A percentile compares a stretch with the other conserved stretches of the same genome.
These are phyloP conservation scores for Leavenworthia alabamica DNA, from an alignment of 345 rosid genomes.

Conservation along the genomic window DNA sequence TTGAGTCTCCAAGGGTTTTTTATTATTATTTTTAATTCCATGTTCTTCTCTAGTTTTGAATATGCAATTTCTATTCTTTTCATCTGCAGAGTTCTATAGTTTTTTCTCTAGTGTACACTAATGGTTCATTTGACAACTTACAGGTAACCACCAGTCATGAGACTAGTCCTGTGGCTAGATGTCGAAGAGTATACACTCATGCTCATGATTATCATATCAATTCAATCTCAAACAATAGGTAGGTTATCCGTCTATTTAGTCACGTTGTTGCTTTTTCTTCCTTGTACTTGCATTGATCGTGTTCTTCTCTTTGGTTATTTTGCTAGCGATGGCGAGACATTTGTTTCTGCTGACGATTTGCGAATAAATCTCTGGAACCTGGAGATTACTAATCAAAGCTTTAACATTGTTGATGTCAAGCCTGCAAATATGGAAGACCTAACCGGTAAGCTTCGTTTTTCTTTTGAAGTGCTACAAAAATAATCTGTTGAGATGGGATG, in stretches of 20 bases:
- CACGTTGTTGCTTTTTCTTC: neutral
- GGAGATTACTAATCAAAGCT: constrained; percentile 65
- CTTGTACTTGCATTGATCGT: constrained; percentile 18
- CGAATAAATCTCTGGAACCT: constrained; percentile 70
- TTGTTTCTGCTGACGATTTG: constrained; percentile 64
- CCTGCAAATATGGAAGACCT: constrained; percentile 74
- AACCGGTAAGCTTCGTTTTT: constrained; percentile 39
- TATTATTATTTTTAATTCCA: neutral
- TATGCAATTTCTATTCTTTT: neutral
- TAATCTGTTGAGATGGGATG: neutral
- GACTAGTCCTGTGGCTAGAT: constrained; percentile 77
- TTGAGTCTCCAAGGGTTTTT: neutral
- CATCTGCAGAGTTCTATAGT: neutral
- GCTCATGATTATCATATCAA: constrained; percentile 88
- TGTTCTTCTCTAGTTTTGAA: neutral
- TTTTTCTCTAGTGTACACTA: neutral
- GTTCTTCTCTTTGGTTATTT: constrained; percentile 9
- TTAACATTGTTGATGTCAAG: constrained; percentile 59
- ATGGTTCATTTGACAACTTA: neutral
- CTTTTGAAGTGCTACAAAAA: neutral
- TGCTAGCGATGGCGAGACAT: constrained; percentile 61
- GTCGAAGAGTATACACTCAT: constrained; percentile 96
- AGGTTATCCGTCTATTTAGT: constrained; percentile 1
- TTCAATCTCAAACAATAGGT: constrained; percentile 84
- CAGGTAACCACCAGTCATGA: constrained; percentile 47